Evolutionary conservation across 2,329 filamentous ascomycete species (phyloP), one percentile per base, ranked within the genome.

Genomic region (Pseudocercospora vitis): DNA sequence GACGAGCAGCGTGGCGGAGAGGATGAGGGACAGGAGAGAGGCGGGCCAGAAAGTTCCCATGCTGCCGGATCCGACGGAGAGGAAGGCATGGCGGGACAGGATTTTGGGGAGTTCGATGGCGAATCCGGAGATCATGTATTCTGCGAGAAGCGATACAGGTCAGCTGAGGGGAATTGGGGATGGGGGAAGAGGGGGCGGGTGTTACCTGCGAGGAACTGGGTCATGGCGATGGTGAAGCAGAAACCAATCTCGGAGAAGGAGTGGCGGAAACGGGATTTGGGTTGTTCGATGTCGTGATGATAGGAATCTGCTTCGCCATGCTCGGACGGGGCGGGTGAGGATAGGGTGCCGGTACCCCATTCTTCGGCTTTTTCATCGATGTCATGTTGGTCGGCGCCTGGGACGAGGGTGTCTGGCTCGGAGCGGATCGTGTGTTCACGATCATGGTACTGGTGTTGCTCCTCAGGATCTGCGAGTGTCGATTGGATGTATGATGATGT

Each of bases 111-210:
- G 62, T 19, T 70, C 64, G 16, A 71, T 63, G 0, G 68, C 66
- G 46, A 72, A 71, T 9, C 70, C 70, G 1, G 67, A 68, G 47
- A 71, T 70, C 55, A 70, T 62, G 57, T 69, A 71, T 29, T 72
- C 70, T 23, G 19, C 8, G 7, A 26, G n/a, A n/a, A 11, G 18
- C 11, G 14, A 21, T 14, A 40, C 37, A 4, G 11, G 37, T 40
- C 37, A 19, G 12, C 11, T 21, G n/a, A 42, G 16, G 7, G 6
- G 26, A 29, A 11, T 21, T 42, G 8, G 39, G 24, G 19, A 18
- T 24, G 26, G 11, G 40, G 40, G 40, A n/a, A 16, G 40, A 21
- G 19, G 26, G 19, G 11, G 24, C 8, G 12, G 19, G 9, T 26
- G 18, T 23, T 44, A 44, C 40, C 40, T 26, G 67, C 65, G 5